These are phyloP conservation scores for Neospermospora avenae DNA, from an alignment of 2,329 filamentous ascomycete species.

Conservation along the genomic window DNA sequence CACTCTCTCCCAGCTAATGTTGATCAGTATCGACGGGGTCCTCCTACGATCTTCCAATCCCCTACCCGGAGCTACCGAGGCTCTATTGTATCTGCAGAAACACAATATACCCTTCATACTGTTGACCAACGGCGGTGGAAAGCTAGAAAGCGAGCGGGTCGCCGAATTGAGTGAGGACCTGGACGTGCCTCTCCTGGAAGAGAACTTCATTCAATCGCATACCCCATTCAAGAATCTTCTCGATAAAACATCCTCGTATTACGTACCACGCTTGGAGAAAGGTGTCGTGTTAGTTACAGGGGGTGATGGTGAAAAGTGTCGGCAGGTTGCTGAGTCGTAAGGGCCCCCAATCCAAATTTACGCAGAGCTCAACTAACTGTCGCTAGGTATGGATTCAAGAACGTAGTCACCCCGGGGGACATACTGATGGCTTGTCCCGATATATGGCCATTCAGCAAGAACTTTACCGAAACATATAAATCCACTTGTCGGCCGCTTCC, in stretches of 20 bases:
- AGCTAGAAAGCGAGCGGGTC: slow-evolving; percentile 71
- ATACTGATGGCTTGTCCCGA: slow-evolving; percentile 69
- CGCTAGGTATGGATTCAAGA: slow-evolving; percentile 67
- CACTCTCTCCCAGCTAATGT: slow-evolving; percentile 4
- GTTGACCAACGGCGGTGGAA: slow-evolving; percentile 92
- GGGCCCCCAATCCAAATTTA: neutral
- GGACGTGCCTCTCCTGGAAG: slow-evolving; percentile 58
- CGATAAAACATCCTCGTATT: slow-evolving; percentile 50
- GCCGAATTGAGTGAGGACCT: slow-evolving; percentile 66
- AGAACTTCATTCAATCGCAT: slow-evolving; percentile 83
- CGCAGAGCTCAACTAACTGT: neutral
- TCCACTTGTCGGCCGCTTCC: slow-evolving; percentile 57
- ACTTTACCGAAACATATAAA: slow-evolving; percentile 60
- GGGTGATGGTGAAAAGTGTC: slow-evolving; percentile 39
- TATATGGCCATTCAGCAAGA: slow-evolving; percentile 79
- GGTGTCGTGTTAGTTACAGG: slow-evolving; percentile 75
- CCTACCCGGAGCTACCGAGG: slow-evolving; percentile 72
- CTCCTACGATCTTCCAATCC: slow-evolving; percentile 77
- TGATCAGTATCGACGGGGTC: slow-evolving; percentile 75
- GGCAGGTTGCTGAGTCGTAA: slow-evolving; percentile 61
- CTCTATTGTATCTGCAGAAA: slow-evolving; percentile 69
- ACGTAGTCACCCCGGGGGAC: slow-evolving; percentile 82
- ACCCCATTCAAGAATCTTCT: slow-evolving; percentile 79
- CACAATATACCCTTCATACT: slow-evolving; percentile 87
- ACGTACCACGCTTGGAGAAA: slow-evolving; percentile 46